phyloP scores from a whole-genome alignment of 164 flowering plant genomes.

The Chimonanthus salicifolius region DNA sequence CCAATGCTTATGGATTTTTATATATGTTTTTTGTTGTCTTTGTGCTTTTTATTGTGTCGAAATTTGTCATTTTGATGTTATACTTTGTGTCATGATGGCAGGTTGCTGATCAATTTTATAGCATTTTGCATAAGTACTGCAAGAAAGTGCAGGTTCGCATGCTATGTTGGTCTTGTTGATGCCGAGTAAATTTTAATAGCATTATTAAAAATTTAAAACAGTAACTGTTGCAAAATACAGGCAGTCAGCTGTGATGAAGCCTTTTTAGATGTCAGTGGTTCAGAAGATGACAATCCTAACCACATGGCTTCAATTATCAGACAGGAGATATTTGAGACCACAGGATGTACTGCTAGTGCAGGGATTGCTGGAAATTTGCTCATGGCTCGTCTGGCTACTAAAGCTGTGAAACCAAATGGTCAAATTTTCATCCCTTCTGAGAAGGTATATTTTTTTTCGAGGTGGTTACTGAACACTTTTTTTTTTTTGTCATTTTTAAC shows the following conservation, averaged over 20 bases:
- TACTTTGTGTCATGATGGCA: conserved; percentile 26
- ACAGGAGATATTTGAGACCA: conserved; percentile 64
- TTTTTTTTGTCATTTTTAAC: background rate
- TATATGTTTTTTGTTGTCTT: background rate
- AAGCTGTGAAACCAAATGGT: conserved; percentile 87
- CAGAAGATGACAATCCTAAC: conserved; percentile 51
- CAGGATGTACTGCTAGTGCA: conserved; percentile 94
- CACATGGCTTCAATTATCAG: conserved; percentile 61
- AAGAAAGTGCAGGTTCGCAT: conserved; percentile 73
- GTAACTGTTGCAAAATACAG: conserved; percentile 30
- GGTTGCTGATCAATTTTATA: conserved; percentile 95
- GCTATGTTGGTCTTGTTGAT: background rate
- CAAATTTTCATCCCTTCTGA: conserved; percentile 64
- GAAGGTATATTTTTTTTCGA: conserved; percentile 33
- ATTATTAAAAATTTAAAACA: background rate
- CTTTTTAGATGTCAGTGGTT: conserved; percentile 67
- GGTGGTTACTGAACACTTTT: background rate
- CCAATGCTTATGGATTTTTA: background rate
- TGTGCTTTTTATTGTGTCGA: background rate
- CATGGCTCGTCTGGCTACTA: conserved; percentile 94
- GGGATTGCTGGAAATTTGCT: conserved; percentile 84
- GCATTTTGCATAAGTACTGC: conserved; percentile 83
- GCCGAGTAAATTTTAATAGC: background rate
- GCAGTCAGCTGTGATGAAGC: conserved; percentile 99
- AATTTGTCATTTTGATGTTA: background rate